Conservation (phyloP, 352 stramenopile species). For the Phytophthora hybrid region DNA sequence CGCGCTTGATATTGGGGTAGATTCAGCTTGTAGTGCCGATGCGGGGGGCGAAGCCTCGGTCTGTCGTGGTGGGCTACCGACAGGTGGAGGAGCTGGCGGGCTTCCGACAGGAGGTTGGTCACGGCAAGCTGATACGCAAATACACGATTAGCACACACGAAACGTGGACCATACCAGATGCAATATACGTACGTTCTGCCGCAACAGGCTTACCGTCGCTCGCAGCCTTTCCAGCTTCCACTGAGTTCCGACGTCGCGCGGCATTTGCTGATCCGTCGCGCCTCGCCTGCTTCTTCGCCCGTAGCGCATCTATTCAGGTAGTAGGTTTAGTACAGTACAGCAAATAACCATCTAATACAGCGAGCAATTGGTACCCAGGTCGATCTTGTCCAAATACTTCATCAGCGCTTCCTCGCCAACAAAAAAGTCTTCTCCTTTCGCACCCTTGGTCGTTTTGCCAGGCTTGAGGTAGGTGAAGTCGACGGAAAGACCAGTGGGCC, state of each 20-base stretch:
- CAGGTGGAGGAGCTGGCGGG: not conserved
- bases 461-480: constrained; percentile 12
- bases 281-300: too few relatives aligned
- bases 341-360: not conserved
- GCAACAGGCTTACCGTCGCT: not conserved
- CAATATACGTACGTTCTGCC: not conserved
- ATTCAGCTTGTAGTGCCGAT: not conserved
- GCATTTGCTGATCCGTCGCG: not conserved
- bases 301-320: not conserved
- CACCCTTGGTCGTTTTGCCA: not conserved
- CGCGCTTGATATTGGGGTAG: not conserved
- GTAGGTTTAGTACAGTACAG: not conserved
- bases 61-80: not conserved
- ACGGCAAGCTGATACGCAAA: not conserved
- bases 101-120: not conserved
- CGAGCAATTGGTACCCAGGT: constrained; percentile 1
- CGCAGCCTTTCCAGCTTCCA: not conserved
- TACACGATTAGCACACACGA: not conserved
- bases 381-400: constrained; percentile 3
- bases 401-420: constrained; percentile 11
- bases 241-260: not conserved
- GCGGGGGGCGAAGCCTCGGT: not conserved
- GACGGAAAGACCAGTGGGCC: not conserved
- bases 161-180: not conserved
- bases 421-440: not conserved